These are phyloP conservation scores for Pichia sp. DNA, from an alignment of 1,139 yeast species.

Conservation along the genomic window DNA sequence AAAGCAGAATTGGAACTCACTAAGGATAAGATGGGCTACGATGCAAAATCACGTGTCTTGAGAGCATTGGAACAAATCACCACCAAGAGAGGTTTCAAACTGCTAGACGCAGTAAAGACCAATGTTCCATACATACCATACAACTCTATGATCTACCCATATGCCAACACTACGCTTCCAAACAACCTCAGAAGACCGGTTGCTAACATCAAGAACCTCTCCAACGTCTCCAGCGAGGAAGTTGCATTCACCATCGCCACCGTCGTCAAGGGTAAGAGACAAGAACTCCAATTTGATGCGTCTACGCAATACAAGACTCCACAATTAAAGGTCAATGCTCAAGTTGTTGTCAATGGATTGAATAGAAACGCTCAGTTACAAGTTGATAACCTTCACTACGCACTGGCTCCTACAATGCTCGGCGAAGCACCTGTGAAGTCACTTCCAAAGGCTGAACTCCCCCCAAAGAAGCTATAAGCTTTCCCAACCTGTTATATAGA, in stretches of 20 bases:
- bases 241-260: constrained; percentile 16
- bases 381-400: constrained; percentile 20
- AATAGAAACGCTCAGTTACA: constrained; percentile 25
- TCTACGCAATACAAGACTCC: constrained; percentile 17
- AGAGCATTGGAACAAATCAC: constrained; percentile 23
- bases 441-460: constrained; percentile 19
- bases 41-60: constrained; percentile 22
- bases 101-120: constrained; percentile 11
- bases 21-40: constrained; percentile 22
- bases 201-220: constrained; percentile 11
- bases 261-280: constrained; percentile 23
- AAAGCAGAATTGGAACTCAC: constrained; percentile 19
- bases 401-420: constrained; percentile 14
- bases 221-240: constrained; percentile 16
- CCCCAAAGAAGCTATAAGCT: constrained; percentile 17
- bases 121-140: constrained; percentile 15
- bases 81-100: constrained; percentile 18
- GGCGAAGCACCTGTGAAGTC: constrained; percentile 16
- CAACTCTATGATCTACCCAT: constrained; percentile 19
- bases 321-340: constrained; percentile 22
- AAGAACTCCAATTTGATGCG: constrained; percentile 18
- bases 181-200: constrained; percentile 13
- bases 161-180: constrained; percentile 19
- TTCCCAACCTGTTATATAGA: no score
- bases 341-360: constrained; percentile 24